Base-by-base conservation (phyloP, 306 rosid genomes). In the Vigna radiata region DNA sequence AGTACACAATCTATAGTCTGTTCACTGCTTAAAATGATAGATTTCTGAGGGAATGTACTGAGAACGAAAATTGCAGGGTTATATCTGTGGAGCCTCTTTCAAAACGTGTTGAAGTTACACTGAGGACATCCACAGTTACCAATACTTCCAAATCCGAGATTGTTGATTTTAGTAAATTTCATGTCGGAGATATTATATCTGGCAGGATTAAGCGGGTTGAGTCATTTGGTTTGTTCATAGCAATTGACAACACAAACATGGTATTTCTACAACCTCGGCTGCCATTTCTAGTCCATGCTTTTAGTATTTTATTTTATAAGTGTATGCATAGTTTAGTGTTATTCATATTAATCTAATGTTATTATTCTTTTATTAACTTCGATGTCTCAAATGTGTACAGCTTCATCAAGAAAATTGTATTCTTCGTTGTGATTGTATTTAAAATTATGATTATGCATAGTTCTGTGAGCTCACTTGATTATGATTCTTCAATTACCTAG, bases 141-240 rank as follows among this genome's bases (percentile, higher is more conserved):
- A 46, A 77, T 37, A 61, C 19, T 53, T 37, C 77, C 58, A 85
- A 81, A 73, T 81, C 87, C 60, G 91, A 77, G 36, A 87, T 56
- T 49, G 52, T 43, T 63, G 91, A 87, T 81, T 81, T 87, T 55
- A 87, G 88, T 77, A 84, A 81, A 82, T 82, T 95, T 66, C 87
- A 82, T 0, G 86, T 85, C 41, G 99, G 97, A 63, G 93, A 88
- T 53, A 53, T 89, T 72, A 79, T 95, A 81, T 74, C 93, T 44
- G 99, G 99, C 82, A 85, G 82, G 78, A 82, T 95, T 70, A 92
- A 85, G 88, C 89, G 97, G 80, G 85, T 95, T 27, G 99, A 95
- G 83, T 65, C 93, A 47, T 95, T 67, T 85, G 99, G 99, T 82
- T 87, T 95, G 72, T 95, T 95, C 84, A 88, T 95, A 77, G 70